Percentiles rank a stretch among this genome's conserved stretches.
These are phyloP conservation scores for Lipomyces spencermartinsiae DNA, from an alignment of 805 yeast species.

Conservation along the genomic window DNA sequence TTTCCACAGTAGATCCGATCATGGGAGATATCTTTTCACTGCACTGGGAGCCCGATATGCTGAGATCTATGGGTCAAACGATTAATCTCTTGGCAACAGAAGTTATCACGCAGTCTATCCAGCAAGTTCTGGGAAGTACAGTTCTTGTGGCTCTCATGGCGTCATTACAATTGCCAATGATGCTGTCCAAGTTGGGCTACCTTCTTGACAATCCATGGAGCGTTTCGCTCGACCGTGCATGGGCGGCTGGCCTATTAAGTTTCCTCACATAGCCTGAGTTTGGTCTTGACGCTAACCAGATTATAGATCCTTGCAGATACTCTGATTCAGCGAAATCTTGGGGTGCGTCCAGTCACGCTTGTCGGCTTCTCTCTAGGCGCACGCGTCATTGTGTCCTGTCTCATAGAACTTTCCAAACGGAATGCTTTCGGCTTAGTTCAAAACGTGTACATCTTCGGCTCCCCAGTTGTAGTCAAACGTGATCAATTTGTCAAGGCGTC, in stretches of 20 bases:
- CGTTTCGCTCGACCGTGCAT: conserved; percentile 94
- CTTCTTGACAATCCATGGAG: conserved; percentile 97
- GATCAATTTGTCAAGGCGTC: conserved; percentile 81
- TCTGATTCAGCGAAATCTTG: conserved; percentile 81
- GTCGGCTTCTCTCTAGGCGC: conserved; percentile 96
- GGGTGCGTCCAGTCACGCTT: conserved; percentile 88
- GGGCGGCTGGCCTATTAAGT: conserved; percentile 77
- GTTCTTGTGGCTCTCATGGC: conserved; percentile 88
- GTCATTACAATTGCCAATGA: conserved; percentile 91
- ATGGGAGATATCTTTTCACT: conserved; percentile 95
- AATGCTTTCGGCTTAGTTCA: conserved; percentile 90
- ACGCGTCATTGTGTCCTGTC: conserved; percentile 86
- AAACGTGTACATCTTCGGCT: conserved; percentile 84
- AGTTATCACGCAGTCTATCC: conserved; percentile 88
- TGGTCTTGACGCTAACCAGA: background rate
- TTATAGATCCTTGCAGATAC: conserved; percentile 83
- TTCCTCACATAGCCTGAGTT: background rate
- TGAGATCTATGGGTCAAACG: conserved; percentile 94
- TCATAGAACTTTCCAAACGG: conserved; percentile 80
- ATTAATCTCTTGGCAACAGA: conserved; percentile 92
- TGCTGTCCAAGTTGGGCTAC: conserved; percentile 84
- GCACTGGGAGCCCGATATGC: conserved; percentile 98
- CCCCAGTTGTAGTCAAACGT: conserved; percentile 79
- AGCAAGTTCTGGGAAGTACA: conserved; percentile 93
- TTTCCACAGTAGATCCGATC: conserved; percentile 94